Evolutionary conservation across 2,329 filamentous ascomycete species (phyloP).

Genomic region (Cephalotrichum gorgonifer): DNA sequence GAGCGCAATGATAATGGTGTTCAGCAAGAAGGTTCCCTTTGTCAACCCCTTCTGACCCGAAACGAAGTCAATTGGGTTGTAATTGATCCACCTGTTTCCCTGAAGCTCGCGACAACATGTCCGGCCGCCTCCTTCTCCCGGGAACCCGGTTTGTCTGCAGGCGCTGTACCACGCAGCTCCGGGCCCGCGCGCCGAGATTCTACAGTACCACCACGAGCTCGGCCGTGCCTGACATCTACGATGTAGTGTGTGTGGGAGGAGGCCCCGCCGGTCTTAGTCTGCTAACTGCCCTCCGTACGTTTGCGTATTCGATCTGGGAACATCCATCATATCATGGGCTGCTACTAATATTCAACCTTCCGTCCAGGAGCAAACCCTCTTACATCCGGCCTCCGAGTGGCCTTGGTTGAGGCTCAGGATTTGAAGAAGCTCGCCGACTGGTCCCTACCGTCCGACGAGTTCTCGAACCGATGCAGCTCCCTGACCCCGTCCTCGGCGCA

Average conservation of each 20-base stretch:
- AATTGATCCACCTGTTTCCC: background rate
- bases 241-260: conserved; percentile 85
- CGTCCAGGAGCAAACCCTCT: conserved; percentile 60
- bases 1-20: background rate
- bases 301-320: background rate
- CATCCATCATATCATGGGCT: background rate
- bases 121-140: conserved; percentile 14
- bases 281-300: conserved; percentile 62
- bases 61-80: background rate
- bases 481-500: conserved; percentile 80
- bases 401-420: conserved; percentile 84
- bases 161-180: conserved; percentile 1
- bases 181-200: background rate
- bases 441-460: conserved; percentile 56
- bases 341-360: conserved; percentile 6
- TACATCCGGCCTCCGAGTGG: conserved; percentile 70
- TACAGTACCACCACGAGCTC: conserved; percentile 15
- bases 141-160: conserved; percentile 26
- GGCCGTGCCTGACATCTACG: conserved; percentile 60
- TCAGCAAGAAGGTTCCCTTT: background rate
- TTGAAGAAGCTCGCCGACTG: conserved; percentile 59
- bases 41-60: background rate
- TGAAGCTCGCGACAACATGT: background rate
- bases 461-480: conserved; percentile 92
- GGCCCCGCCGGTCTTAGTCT: conserved; percentile 83